These are phyloP conservation scores for Coniella lustricola DNA, from an alignment of 2,329 filamentous ascomycete species.

Conservation along the genomic window DNA sequence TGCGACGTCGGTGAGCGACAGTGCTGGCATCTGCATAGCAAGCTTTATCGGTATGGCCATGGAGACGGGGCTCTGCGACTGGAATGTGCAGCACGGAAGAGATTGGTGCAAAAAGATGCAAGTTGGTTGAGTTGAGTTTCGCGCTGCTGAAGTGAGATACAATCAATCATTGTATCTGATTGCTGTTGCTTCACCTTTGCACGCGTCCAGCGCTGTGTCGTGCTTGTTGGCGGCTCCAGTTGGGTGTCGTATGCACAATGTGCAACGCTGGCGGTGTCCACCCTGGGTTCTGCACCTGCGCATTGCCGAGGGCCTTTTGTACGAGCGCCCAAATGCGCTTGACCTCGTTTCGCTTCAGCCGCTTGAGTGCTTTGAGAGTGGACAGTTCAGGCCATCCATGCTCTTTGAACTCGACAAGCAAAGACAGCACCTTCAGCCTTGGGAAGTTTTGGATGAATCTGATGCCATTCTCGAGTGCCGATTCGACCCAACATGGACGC, in stretches of 20 bases:
- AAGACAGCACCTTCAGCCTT: constrained; percentile 10
- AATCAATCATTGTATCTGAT: neutral
- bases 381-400: constrained; percentile 15
- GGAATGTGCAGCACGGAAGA: constrained; percentile 75
- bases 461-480: constrained; percentile 13
- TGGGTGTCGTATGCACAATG: constrained; percentile 12
- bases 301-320: constrained; percentile 3
- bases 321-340: constrained; percentile 15
- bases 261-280: constrained; percentile 11
- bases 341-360: constrained; percentile 13
- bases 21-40: constrained; percentile 81
- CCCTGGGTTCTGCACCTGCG: constrained; percentile 1
- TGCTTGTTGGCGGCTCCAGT: constrained; percentile 11
- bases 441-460: constrained; percentile 13
- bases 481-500: constrained; percentile 16
- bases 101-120: constrained; percentile 61
- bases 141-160: too few species aligned
- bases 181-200: neutral
- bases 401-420: constrained; percentile 16
- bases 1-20: constrained; percentile 88
- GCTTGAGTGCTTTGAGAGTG: constrained; percentile 7
- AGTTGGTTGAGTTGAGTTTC: constrained; percentile 23
- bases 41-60: constrained; percentile 76
- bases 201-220: neutral
- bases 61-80: constrained; percentile 74